Evolutionary conservation across 2,329 filamentous ascomycete species (phyloP), one percentile per base, ranked within the genome.

Genomic region (Dendrostoma leiphaemia): DNA sequence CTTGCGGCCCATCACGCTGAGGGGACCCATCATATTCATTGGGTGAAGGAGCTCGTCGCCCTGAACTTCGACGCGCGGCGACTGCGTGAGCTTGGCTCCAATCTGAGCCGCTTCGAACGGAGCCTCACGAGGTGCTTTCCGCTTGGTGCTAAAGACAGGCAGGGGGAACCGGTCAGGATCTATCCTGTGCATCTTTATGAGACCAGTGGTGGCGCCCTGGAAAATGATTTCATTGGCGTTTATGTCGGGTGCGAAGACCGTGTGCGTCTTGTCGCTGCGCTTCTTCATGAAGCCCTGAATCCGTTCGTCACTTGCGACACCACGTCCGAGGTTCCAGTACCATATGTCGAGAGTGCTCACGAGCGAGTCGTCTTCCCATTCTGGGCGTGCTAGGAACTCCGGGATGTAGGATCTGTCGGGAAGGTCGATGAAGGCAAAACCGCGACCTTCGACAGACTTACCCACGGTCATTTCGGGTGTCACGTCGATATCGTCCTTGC

Each of bases 401-500:
- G 86, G 82, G 24, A 97, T 73, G 63, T 94, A 92, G 7, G 84
- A 82, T 1, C 68, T 58, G 13, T 85, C 81, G 1, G 91, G 90
- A 7, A 99, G 69, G 62, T 97, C 92, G 37, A 95, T 75, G 7
- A 99, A 77, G 8, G 89, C 88, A 59, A 96, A 78, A 2, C 90
- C 92, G 52, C 78, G 82, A 10, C 91, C 91, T 6, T 81, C 77
- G 52, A 84, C 79, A 3, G 79, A 71, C 10, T 85, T 75, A 1
- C 81, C 90, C 48, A 99, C 66, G 1, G 97, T 91, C 86, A 96
- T 94, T 0, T 94, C 89, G 1, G 93, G 88, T 0, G 87, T 94
- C 28, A 99, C 82, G 0, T 79, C 80, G 6, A 75, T 77, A 4
- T 90, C 91, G 62, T 87, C 80, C 13, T 77, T 73, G 23, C 83